Percentiles rank a stretch among this genome's conserved stretches.
phyloP scores from a whole-genome alignment of 2,329 filamentous ascomycete species.

The Dryadomyces quercus-mongolicae region DNA sequence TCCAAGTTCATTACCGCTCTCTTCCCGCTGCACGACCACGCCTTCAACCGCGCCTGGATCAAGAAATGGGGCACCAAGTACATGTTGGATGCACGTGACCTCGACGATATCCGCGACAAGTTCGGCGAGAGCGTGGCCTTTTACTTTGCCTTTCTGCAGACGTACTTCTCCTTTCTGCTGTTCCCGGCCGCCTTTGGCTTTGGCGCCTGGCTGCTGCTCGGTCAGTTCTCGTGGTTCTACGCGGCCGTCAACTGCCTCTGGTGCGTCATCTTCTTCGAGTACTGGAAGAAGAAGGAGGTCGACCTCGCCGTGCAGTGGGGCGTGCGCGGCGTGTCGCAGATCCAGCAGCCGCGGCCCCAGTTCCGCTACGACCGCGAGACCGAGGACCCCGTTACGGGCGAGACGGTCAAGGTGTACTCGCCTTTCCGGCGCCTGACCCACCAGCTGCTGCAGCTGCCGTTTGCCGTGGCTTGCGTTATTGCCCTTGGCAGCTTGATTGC shows the following conservation, averaged over 20 bases:
- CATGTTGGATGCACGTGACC: constrained; percentile 49
- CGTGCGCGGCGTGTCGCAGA: constrained; percentile 53
- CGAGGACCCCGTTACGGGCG: constrained; percentile 71
- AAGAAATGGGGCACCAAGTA: constrained; percentile 63
- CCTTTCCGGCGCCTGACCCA: constrained; percentile 61
- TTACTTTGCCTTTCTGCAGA: constrained; percentile 74
- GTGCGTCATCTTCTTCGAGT: constrained; percentile 65
- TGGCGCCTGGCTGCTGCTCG: constrained; percentile 55
- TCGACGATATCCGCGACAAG: constrained; percentile 58
- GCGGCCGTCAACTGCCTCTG: constrained; percentile 55
- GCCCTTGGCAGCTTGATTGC: constrained; percentile 74
- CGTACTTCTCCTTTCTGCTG: constrained; percentile 58
- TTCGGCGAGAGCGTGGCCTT: constrained; percentile 61
- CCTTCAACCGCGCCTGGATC: constrained; percentile 65
- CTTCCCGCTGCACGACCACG: constrained; percentile 68
- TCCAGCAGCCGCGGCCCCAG: constrained; percentile 55
- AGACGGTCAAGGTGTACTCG: constrained; percentile 64
- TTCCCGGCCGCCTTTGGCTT: constrained; percentile 59
- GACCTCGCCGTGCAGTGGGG: constrained; percentile 64
- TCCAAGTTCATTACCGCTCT: constrained; percentile 55
- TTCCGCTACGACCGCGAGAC: constrained; percentile 70
- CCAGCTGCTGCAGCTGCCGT: constrained; percentile 74
- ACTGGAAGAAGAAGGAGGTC: constrained; percentile 65
- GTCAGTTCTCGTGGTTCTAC: constrained; percentile 59
- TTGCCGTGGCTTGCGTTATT: constrained; percentile 60